Evolutionary conservation across 495 filamentous ascomycete genomes (phyloP), one percentile per base, ranked within the genome.

Genomic region (Talaromyces nanjingensis): DNA sequence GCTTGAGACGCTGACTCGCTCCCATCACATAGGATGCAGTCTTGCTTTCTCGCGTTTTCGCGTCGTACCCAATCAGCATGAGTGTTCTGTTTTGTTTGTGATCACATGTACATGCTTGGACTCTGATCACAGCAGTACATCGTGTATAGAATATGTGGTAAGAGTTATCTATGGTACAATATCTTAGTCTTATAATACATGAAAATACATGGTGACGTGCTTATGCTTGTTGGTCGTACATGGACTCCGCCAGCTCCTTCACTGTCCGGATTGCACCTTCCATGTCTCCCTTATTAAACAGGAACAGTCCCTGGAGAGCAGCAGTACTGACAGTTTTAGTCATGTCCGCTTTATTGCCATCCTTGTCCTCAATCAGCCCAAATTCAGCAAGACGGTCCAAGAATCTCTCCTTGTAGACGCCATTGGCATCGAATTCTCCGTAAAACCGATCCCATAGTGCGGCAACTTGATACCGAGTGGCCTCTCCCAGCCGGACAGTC

Each of bases 391-490:
- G 77, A 42, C 76, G 78, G 42, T 76, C 65, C 65, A 85, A 67
- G 70, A 87, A 87, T 8, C 69, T 66, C 60, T 73, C 71, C 61
- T 79, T 83, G 53, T 76, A 65, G 6, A 64, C 60, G 8, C 85
- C 87, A 58, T 87, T 81, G 12, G 71, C 60, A 68, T 96, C 91
- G n/a, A 90, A 73, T 39, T 92, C 89, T 3, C 88, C 88, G 65
- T 97, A 98, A 74, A 98, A 98, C 31, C 94, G 85, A 73, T 93
- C 89, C 94, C 94, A 98, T 76, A 98, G 88, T 73, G 89, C 79
- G 6, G 76, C 86, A 16, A 93, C 91, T 73, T 97, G 93, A 71
- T 90, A 90, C 59, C 84, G 81, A 39, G 90, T 92, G 20, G 93
- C 91, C 71, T 94, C 90, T 14, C 93, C 96, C 53, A 98, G 86